Conservation (phyloP, 2,329 filamentous ascomycete species). For the Teratosphaeria nubilosa region DNA sequence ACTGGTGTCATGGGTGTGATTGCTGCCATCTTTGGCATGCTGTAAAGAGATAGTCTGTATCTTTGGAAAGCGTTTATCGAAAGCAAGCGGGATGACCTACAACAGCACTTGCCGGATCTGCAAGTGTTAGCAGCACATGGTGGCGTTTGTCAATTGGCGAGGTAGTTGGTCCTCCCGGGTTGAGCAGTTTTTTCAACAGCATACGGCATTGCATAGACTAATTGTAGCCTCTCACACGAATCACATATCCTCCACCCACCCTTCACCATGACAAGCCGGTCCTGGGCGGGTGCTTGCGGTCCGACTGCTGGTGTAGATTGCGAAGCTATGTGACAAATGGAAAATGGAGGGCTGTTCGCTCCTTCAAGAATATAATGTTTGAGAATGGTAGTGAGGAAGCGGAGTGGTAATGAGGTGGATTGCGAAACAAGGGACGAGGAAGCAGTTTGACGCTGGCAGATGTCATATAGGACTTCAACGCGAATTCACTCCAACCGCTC, state of each 20-base stretch:
- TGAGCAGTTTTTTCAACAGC: constrained; percentile 1
- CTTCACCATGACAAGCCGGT: neutral
- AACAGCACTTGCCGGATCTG: neutral
- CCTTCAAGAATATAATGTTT: neutral
- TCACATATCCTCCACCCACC: neutral
- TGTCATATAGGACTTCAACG: neutral
- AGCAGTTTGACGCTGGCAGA: neutral
- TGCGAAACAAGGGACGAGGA: neutral
- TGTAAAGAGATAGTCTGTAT: constrained; percentile 26
- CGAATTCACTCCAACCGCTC: neutral
- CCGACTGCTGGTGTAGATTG: neutral
- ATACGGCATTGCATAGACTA: constrained; percentile 22
- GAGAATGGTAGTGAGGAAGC: neutral
- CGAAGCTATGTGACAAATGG: neutral
- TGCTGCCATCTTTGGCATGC: constrained; percentile 37
- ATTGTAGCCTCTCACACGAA: constrained; percentile 16
- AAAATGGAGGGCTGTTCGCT: neutral
- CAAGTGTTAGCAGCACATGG: neutral
- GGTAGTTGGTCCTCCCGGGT: neutral
- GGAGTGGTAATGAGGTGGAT: neutral
- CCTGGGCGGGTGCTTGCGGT: neutral
- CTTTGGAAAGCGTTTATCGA: constrained; percentile 1
- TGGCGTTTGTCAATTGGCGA: neutral
- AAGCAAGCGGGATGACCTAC: neutral
- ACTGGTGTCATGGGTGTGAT: constrained; percentile 38